Base-by-base conservation (phyloP, 345 rosid species). In the Aethionema arabicum region DNA sequence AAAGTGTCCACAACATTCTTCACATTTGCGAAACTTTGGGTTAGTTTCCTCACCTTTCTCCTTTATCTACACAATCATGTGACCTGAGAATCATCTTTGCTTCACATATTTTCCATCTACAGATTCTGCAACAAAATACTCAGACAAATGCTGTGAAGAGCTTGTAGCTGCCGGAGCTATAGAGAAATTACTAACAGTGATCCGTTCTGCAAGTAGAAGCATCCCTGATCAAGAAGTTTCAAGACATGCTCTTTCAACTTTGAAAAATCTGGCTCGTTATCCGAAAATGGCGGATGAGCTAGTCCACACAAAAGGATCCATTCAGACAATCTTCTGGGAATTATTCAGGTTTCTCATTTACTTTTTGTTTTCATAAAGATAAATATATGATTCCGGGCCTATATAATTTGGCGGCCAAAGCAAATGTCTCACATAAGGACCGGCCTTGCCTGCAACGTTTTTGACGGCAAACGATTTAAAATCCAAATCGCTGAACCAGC, bases 161-260 rank as follows among this genome's bases (percentile, higher is more conserved):
- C 91, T 92, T 35, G 93, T 87, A 54, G 91, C 78, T 53, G 96
- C 91, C 1, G 98, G 98, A 39, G 95, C 98, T 56, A 76, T 85
- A 51, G 73, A 72, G 37, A 82, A 76, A 45, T 64, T 92, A 45
- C 72, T 92, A 65, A 79, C 83, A 63, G 74, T 78, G 50, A 89
- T 92, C 33, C 76, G 82, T 35, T 78, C 89, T 7, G 83, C 84
- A 76, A 89, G 80, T 52, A 80, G 86, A 74, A 92, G 98, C 78
- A 79, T 92, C 39, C 98, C 97, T 43, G 96, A 92, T 64, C 98
- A 85, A 67, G 80, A 87, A 78, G 83, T 92, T 53, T 69, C 85
- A 59, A 92, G 81, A 78, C 90, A 85, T 58, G 84, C 96, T 1
- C 83, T 92, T 7, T 87, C 91, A 9, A 84, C 93, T 7, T 80